Base-by-base conservation (phyloP, 2,329 filamentous ascomycete genomes). In the Aspergillus sp. region DNA sequence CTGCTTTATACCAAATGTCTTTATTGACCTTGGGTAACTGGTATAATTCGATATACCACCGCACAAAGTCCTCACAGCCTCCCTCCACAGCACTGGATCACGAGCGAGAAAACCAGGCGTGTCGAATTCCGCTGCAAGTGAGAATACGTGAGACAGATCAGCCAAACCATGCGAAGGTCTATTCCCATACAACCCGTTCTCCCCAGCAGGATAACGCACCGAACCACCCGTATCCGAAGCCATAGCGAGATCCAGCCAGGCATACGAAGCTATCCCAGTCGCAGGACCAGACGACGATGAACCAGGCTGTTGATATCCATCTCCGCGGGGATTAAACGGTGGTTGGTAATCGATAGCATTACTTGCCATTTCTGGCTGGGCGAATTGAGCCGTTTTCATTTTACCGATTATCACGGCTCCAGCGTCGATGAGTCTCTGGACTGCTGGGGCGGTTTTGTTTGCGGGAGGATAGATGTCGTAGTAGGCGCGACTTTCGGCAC, bases 101-200 rank as follows among this genome's bases (percentile, higher is more conserved):
- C 51, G 51, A 5, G 62, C 53, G 12, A 75, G 53, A 40, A 75
- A 66, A 0, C 72, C 73, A 0, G 70, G 59, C 0, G 73, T 77
- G 40, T 77, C 74, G 11, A 74, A 60, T 0, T 59, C 56, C 0
- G 67, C 57, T 0, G 63, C 65, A 1, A 77, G 52, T 0, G 74
- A 70, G 68, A 79, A 75, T 0, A 72, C 71, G 9, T 72, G 62
- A 6, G 73, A 68, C 1, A 79, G 60, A 7, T 64, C 53, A 0
- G 78, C 67, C 0, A 77, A 58, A 3, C 67, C 70, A 37, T 72
- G 67, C 1, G 70, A 71, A 2, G 75, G 75, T 5, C 75, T 59
- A 10, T 37, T 37, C 11, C n/a, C 35, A 27, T 26, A 37, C 10
- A 37, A 5, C 6, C 35, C 35, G 6, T 37, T n/a, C 12, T 13